A percentile compares a stretch with the other conserved stretches of the same genome.
Evolutionary conservation across 2,329 filamentous ascomycete species (phyloP).

Genomic region (Trichoderma asperellum): DNA sequence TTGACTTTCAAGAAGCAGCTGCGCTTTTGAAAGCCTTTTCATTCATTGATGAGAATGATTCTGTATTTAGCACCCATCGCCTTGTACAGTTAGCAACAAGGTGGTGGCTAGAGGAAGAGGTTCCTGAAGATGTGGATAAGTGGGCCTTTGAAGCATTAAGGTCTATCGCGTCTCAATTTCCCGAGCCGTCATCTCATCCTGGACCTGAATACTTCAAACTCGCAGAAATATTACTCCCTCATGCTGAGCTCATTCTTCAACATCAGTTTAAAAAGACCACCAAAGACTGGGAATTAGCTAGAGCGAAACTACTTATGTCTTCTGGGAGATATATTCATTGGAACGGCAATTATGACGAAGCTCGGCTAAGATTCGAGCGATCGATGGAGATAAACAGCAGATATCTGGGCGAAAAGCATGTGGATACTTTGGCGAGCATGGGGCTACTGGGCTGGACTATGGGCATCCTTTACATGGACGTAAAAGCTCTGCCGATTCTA

Average conservation of each 20-base stretch:
- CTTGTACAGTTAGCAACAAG: constrained; percentile 25
- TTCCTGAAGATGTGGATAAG: constrained; percentile 2
- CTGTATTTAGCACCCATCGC: constrained; percentile 23
- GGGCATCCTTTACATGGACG: neutral
- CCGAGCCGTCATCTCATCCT: neutral
- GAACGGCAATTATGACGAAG: constrained; percentile 23
- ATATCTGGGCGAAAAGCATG: constrained; percentile 17
- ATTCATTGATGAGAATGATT: constrained; percentile 20
- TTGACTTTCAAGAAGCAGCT: constrained; percentile 15
- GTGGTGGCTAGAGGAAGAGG: constrained; percentile 27
- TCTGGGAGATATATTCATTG: constrained; percentile 19
- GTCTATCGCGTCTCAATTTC: constrained; percentile 13
- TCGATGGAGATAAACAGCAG: constrained; percentile 5
- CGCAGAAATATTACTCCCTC: constrained; percentile 20
- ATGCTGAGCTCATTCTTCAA: constrained; percentile 25
- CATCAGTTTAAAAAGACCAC: constrained; percentile 13
- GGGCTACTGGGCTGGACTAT: constrained; percentile 17
- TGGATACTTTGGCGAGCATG: constrained; percentile 22
- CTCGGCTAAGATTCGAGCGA: constrained; percentile 11
- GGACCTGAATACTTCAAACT: constrained; percentile 1
- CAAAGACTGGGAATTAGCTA: constrained; percentile 2
- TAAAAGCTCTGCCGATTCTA: constrained; percentile 1
- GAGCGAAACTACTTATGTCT: constrained; percentile 16
- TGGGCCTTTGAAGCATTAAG: constrained; percentile 23
- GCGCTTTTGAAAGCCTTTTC: constrained; percentile 24